phyloP scores from a whole-genome alignment of 2,329 filamentous ascomycete genomes.

The Aureobasidium lini region DNA sequence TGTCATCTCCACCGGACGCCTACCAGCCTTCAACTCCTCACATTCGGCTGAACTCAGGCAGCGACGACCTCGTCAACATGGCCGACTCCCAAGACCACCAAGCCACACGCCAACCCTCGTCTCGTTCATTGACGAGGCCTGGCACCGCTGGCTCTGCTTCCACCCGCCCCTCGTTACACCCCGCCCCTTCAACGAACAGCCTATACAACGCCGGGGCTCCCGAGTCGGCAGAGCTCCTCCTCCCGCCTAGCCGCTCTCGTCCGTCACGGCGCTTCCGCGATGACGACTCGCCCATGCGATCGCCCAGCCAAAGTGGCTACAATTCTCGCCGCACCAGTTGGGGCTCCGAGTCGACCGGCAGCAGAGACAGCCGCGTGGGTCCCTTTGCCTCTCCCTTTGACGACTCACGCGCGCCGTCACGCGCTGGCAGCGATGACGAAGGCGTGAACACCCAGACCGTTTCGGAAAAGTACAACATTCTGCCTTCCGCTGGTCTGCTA shows the following conservation, averaged over 20 bases:
- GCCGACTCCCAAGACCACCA: constrained; percentile 29
- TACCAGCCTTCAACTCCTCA: constrained; percentile 40
- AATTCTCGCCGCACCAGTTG: constrained; percentile 59
- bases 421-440: constrained; percentile 57
- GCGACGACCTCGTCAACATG: constrained; percentile 43
- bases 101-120: constrained; percentile 34
- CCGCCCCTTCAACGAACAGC: constrained; percentile 22
- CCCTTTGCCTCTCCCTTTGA: constrained; percentile 51
- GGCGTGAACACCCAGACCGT: constrained; percentile 65
- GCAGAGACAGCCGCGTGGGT: constrained; percentile 44
- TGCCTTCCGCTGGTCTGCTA: constrained; percentile 58
- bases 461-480: constrained; percentile 65
- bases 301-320: constrained; percentile 43
- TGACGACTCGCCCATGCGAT: constrained; percentile 42
- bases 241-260: constrained; percentile 42
- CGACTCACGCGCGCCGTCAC: constrained; percentile 52
- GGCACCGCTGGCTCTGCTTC: constrained; percentile 30
- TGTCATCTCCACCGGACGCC: constrained; percentile 12
- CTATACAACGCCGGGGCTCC: constrained; percentile 30
- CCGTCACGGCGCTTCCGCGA: constrained; percentile 44
- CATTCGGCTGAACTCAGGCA: constrained; percentile 57
- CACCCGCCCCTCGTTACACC: constrained; percentile 27
- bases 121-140: constrained; percentile 38
- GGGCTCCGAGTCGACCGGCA: constrained; percentile 50
- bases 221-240: constrained; percentile 44